These are phyloP conservation scores for Crithidia brevicula DNA, from an alignment of 208 protist genomes.

Conservation along the genomic window DNA sequence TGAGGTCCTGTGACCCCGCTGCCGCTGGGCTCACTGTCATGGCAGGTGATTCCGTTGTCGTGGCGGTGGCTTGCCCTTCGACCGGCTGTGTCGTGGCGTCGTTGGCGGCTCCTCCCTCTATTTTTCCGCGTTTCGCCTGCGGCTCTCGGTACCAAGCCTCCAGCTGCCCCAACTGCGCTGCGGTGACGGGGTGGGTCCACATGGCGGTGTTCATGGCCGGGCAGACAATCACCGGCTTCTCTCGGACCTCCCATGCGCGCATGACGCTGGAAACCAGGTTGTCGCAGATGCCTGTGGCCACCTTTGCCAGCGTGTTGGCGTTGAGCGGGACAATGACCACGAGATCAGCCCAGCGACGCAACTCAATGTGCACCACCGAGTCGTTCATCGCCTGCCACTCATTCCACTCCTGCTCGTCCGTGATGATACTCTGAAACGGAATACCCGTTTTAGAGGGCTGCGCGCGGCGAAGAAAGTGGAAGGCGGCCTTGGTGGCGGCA, in stretches of 20 bases:
- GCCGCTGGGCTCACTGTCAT: neutral
- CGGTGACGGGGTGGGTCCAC: constrained; percentile 96
- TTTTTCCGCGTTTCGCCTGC: neutral
- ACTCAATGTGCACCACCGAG: constrained; percentile 92
- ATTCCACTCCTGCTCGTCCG: constrained; percentile 84
- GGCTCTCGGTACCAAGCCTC: constrained; percentile 51
- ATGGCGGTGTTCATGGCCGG: constrained; percentile 99
- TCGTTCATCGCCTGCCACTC: constrained; percentile 88
- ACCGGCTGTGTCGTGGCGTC: neutral
- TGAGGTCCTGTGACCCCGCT: neutral
- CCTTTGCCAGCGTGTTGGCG: constrained; percentile 97
- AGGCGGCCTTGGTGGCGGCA: constrained; percentile 75
- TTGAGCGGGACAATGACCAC: constrained; percentile 96
- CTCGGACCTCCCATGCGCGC: constrained; percentile 94
- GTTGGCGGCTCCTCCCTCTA: neutral
- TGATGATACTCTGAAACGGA: constrained; percentile 80
- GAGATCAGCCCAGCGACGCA: constrained; percentile 95
- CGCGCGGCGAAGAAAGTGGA: constrained; percentile 79
- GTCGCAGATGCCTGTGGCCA: constrained; percentile 94
- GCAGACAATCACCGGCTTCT: constrained; percentile 94
- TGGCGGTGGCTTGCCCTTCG: neutral
- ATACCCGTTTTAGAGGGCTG: constrained; percentile 63
- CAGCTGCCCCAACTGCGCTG: constrained; percentile 70
- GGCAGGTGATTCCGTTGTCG: neutral
- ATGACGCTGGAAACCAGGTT: constrained; percentile 96